Percentiles rank a stretch among this genome's conserved stretches.
These are phyloP conservation scores for Flaveria brownii DNA, from an alignment of 129 eudicot species.

Conservation along the genomic window DNA sequence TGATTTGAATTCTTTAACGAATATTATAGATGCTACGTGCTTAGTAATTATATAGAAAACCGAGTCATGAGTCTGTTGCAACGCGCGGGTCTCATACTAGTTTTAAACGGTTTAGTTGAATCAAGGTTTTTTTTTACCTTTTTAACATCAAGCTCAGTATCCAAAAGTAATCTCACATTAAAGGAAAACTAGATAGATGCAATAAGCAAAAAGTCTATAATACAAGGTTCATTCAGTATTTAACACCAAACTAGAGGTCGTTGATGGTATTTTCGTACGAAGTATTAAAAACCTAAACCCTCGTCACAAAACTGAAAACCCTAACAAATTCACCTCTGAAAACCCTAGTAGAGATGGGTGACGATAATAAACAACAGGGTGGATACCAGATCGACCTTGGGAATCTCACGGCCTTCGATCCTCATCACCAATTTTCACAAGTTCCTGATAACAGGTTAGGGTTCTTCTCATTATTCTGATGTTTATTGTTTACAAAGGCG, in stretches of 20 bases:
- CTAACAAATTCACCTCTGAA: not conserved
- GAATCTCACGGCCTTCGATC: constrained; percentile 28
- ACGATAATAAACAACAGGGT: not conserved
- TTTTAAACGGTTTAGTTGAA: too few relatives aligned
- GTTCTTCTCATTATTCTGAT: not conserved
- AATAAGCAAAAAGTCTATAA: not conserved
- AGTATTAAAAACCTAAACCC: not conserved
- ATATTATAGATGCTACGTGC: too few relatives aligned
- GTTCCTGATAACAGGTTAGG: constrained; percentile 28
- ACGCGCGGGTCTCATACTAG: too few relatives aligned
- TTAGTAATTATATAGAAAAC: too few relatives aligned
- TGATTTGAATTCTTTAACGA: too few relatives aligned
- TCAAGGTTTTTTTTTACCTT: too few relatives aligned
- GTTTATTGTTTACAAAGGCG: not conserved
- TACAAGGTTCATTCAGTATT: not conserved
- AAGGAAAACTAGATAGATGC: too few relatives aligned
- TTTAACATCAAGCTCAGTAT: too few relatives aligned
- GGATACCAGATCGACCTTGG: constrained; percentile 31
- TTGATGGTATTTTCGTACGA: not conserved
- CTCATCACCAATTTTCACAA: constrained; percentile 31
- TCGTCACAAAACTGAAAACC: not conserved
- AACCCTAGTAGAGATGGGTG: constrained; percentile 23
- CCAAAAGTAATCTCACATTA: too few relatives aligned
- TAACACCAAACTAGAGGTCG: not conserved
- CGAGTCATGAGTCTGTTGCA: too few relatives aligned